Evolutionary conservation across 208 protist species (phyloP), one percentile per base, ranked within the genome.

Genomic region (Trypanosoma avium): DNA sequence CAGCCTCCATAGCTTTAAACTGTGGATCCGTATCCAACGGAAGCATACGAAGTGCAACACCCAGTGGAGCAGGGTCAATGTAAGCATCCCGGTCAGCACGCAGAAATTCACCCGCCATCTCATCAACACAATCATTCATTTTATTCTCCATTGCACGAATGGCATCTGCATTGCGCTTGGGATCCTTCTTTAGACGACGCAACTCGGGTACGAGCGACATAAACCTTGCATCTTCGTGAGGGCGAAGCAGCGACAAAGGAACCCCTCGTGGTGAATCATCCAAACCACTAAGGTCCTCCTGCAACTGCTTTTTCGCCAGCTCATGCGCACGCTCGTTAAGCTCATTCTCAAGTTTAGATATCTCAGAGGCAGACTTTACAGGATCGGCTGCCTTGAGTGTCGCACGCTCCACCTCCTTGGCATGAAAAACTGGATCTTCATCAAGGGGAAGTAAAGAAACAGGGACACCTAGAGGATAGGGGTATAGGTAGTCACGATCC

Each of bases 161-260:
- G 50, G 64, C 74, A 15, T 75, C 75, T 7, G 79, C 74, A 48
- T 90, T 86, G n/a, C 69, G 66, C 0, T 46, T 36, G 2, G 76
- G 73, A 55, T 94, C 82, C 58, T 88, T 80, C 36, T 70, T 77
- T 5, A 92, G 71, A 0, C 77, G 86, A 4, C 86, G 86, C 38
- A 88, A 66, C 64, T 84, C 81, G 1, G 81, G 75, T 33, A 90
- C 70, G 45, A 76, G 40, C 3, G 35, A 48, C n/a, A 65, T 70
- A 61, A 91, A 92, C 21, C 65, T 43, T 26, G 62, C 57, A 40
- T 88, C 72, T 27, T 76, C 19, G 58, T 94, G 84, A 1, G 77
- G 83, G n/a, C 81, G 55, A 45, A 94, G 77, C 27, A 92, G 58
- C 13, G 55, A 27, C 15, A 91, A 55, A n/a, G 88, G 88, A 35